Conservation (phyloP, 2,329 filamentous ascomycete species). For the Akanthomyces uredinophilus region DNA sequence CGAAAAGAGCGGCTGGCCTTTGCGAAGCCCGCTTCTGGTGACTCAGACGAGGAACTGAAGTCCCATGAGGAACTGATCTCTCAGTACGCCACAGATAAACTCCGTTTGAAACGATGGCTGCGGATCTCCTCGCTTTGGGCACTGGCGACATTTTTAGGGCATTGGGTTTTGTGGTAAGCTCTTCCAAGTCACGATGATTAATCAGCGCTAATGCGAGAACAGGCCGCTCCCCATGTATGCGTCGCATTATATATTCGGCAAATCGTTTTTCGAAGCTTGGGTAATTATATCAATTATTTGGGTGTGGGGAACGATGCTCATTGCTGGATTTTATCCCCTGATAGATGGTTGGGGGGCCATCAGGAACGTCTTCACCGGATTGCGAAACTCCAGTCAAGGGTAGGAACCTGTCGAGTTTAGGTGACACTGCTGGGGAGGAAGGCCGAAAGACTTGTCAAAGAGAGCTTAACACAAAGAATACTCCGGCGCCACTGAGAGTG, state of each 20-base stretch:
- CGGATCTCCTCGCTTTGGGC: conserved; percentile 42
- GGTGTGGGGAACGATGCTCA: conserved; percentile 46
- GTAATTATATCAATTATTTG: conserved; percentile 46
- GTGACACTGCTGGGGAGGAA: no score
- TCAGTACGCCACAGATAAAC: conserved; percentile 27
- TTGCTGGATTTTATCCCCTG: conserved; percentile 45
- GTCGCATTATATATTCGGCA: conserved; percentile 43
- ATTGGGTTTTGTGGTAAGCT: conserved; percentile 47
- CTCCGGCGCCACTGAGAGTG: no score
- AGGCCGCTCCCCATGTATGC: conserved; percentile 50
- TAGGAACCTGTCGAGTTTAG: background rate
- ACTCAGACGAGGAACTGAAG: conserved; percentile 19
- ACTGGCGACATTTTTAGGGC: conserved; percentile 44
- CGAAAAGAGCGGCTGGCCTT: conserved; percentile 37
- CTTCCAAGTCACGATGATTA: background rate
- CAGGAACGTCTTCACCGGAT: conserved; percentile 8
- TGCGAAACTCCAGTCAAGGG: background rate
- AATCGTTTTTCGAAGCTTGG: conserved; percentile 46
- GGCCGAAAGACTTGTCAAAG: no score
- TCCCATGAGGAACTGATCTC: conserved; percentile 22
- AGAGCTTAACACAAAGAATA: no score
- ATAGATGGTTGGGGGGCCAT: conserved; percentile 39
- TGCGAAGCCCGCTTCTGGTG: conserved; percentile 15
- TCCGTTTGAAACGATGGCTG: conserved; percentile 41
- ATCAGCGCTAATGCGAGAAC: background rate